Evolutionary conservation across 176 grass and related monocot genomes (phyloP), one percentile per base, ranked within the genome.

Genomic region (Zoysia japonica): DNA sequence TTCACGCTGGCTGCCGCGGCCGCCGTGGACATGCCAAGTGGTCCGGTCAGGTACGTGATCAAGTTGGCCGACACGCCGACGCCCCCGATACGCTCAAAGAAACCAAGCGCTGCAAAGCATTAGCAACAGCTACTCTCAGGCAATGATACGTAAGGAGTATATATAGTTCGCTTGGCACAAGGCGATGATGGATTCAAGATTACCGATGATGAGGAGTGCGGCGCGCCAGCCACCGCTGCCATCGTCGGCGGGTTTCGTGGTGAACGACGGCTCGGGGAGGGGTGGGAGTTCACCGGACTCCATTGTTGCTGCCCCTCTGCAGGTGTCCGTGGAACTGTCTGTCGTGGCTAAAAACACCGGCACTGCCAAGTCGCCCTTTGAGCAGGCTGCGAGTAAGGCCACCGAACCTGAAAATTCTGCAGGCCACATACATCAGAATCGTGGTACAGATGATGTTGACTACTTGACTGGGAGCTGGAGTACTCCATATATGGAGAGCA

Each of bases 11-110:
- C 76, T 2, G 83, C 90, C 1, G 85, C 90, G 5, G 80, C 44
- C 47, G 90, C 87, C 83, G 83, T 92, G 36, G 87, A 53, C 79
- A 89, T 62, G n/a, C 75, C 81, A 13, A 97, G 66, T 56, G 88
- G 86, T 2, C 94, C 91, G 13, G 94, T 91, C 37, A 93, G 82
- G 84, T 91, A 93, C 72, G 75, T 91, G 9, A 97, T 91, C 40
- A 97, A 75, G 75, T 97, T 97, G 3, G 47, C 65, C 11, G 83
- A 51, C 8, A 93, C 68, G 10, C 93, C 93, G 78, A 69, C 65
- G 84, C 71, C 91, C 0, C 88, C 86, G 14, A 63, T 61, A 17
- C 90, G 83, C 81, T 97, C 90, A 11, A 82, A 52, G 76, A 97
- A 80, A 46, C 69, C 91, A 57, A 93, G 71, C 15, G 14, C 91